Conservation (phyloP, 192 early-diverging fungal genomes). For the Podila minutissima region DNA sequence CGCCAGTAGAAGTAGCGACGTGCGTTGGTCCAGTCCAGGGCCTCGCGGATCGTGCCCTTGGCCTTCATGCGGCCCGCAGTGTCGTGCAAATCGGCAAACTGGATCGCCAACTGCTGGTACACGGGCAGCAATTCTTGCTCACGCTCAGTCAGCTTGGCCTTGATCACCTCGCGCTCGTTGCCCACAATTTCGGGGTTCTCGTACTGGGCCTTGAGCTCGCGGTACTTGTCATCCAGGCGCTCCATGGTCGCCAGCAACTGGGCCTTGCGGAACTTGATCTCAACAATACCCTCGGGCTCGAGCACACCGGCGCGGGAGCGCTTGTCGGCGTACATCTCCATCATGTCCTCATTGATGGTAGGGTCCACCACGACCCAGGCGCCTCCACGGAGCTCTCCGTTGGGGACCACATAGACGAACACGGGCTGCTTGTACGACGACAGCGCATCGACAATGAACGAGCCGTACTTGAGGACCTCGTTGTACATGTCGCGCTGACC, state of each 20-base stretch:
- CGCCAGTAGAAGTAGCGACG: slow-evolving; percentile 96
- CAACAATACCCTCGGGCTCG: slow-evolving; percentile 97
- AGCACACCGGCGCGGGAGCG: slow-evolving; percentile 93
- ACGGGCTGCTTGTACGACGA: slow-evolving; percentile 96
- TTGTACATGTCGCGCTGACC: slow-evolving; percentile 99
- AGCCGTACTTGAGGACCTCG: slow-evolving; percentile 97
- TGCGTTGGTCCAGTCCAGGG: slow-evolving; percentile 82
- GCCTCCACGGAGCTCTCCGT: slow-evolving; percentile 97
- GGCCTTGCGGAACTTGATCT: slow-evolving; percentile 97
- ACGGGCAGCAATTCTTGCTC: slow-evolving; percentile 90
- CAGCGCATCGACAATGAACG: slow-evolving; percentile 97
- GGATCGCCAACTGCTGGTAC: slow-evolving; percentile 92
- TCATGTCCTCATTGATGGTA: slow-evolving; percentile 95
- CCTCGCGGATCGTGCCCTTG: slow-evolving; percentile 87
- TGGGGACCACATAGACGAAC: slow-evolving; percentile 94
- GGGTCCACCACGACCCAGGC: slow-evolving; percentile 99
- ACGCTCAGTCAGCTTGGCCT: slow-evolving; percentile 79
- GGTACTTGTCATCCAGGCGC: slow-evolving; percentile 85
- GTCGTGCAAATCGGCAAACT: slow-evolving; percentile 99
- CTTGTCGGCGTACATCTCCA: slow-evolving; percentile 99
- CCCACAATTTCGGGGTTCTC: slow-evolving; percentile 60
- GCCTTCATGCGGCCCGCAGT: slow-evolving; percentile 93
- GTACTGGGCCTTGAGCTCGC: slow-evolving; percentile 73
- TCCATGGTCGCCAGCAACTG: slow-evolving; percentile 95
- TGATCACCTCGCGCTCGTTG: slow-evolving; percentile 71